A percentile compares a stretch with the other conserved stretches of the same genome.
Conservation (phyloP, 2,329 filamentous ascomycete genomes). For the Fusarium buharicum region DNA sequence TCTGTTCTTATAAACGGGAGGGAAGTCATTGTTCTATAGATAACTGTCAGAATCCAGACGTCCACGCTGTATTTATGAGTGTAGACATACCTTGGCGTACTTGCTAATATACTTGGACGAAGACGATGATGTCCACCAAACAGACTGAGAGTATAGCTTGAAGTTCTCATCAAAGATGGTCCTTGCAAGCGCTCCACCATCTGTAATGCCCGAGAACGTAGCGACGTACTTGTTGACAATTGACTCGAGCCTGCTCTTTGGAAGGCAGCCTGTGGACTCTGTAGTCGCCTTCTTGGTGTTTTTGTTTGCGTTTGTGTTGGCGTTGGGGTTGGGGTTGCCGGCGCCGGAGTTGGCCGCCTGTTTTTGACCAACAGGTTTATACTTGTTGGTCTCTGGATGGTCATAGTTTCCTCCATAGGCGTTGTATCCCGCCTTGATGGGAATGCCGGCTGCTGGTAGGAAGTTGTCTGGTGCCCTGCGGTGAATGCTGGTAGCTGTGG, state of each 20-base stretch:
- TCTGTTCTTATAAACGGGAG: slow-evolving; percentile 26
- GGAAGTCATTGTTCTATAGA: slow-evolving; percentile 33
- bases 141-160: slow-evolving; percentile 35
- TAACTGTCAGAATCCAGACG: neutral
- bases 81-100: slow-evolving; percentile 22
- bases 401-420: slow-evolving; percentile 32
- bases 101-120: slow-evolving; percentile 26
- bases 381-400: slow-evolving; percentile 30
- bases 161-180: slow-evolving; percentile 25
- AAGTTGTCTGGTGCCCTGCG: slow-evolving; percentile 11
- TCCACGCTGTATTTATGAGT: rapidly evolving
- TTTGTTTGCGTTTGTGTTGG: neutral
- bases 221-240: slow-evolving; percentile 37
- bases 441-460: slow-evolving; percentile 19
- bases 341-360: slow-evolving; percentile 2
- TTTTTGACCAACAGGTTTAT: slow-evolving; percentile 15
- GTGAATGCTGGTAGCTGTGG: slow-evolving; percentile 18
- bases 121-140: slow-evolving; percentile 34
- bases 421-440: slow-evolving; percentile 28
- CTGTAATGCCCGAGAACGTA: slow-evolving; percentile 34
- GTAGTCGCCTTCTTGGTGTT: slow-evolving; percentile 2
- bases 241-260: slow-evolving; percentile 22
- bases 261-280: slow-evolving; percentile 10
- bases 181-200: slow-evolving; percentile 23
- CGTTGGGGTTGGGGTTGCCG: neutral